Evolutionary conservation across 2,329 filamentous ascomycete species (phyloP), one percentile per base, ranked within the genome.

Genomic region (Epichloe amarillans): DNA sequence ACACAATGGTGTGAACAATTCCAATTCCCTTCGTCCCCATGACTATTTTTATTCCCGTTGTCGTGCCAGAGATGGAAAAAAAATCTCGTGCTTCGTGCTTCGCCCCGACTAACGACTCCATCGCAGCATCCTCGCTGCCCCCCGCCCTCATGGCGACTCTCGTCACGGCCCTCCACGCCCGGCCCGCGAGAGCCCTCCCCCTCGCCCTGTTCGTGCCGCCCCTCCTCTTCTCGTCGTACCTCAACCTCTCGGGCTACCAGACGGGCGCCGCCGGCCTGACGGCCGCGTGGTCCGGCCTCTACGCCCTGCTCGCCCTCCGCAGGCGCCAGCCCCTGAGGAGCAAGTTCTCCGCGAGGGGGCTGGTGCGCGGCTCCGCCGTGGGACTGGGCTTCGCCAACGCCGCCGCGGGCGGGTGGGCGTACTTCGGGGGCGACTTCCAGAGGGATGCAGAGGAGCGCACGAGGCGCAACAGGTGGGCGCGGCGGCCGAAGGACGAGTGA

Each of bases 231-330:
- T 69, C 72, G 50, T 74, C 71, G 61, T 82, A 81, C 65, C 71
- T 79, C 59, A 79, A 79, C 62, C 71, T 82, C 6, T 75, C 77
- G 19, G 77, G 77, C 52, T 79, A 75, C 66, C 72, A 72, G 54
- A 77, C 74, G 4, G 77, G 78, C 60, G 71, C 71, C 51, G 78
- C 77, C 2, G 78, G 76, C 47, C 65, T 80, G 51, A 71, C 74
- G 0, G 74, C 74, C 49, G 76, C 77, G 15, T 76, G 75, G 66
- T 77, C 74, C 43, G 77, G 77, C 33, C 67, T 80, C 15, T 82
- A 82, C 61, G 72, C 73, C 4, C 64, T 81, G 38, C 66, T 80
- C 47, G 76, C 77, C 1, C 62, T 77, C 53, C 72, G 77, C 3
- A 64, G 71, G 42, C 65, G 73, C 19, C 69, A 70, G 57, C 54